phyloP scores from a whole-genome alignment of 768 basidiomycete genomes.

The Trametes cingulata region DNA sequence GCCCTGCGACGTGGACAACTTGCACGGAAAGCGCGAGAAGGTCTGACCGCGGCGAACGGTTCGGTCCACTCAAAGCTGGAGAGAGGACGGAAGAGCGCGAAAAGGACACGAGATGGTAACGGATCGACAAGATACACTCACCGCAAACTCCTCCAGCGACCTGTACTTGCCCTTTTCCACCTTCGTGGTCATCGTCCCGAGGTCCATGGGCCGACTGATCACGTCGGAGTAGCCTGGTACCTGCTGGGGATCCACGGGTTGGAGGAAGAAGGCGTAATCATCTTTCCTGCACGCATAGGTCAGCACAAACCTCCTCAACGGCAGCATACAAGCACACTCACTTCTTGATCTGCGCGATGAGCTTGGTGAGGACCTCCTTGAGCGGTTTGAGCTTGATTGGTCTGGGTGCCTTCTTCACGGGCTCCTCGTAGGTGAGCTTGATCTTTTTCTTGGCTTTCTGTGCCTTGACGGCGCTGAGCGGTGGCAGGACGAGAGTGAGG shows the following conservation, averaged over 20 bases:
- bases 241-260: constrained; percentile 60
- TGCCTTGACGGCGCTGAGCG: constrained; percentile 61
- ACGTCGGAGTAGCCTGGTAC: constrained; percentile 66
- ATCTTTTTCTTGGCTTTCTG: constrained; percentile 45
- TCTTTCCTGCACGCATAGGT: constrained; percentile 59
- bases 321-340: constrained; percentile 35
- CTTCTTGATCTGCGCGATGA: constrained; percentile 78
- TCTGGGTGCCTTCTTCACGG: constrained; percentile 44
- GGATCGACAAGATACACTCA: constrained; percentile 35
- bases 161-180: constrained; percentile 76
- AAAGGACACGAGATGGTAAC: background rate
- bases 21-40: no score
- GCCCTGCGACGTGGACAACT: no score
- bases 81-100: background rate
- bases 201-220: constrained; percentile 88
- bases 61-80: no score
- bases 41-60: no score
- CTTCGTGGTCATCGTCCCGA: constrained; percentile 83
- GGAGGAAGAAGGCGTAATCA: constrained; percentile 81
- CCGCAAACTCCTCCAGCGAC: constrained; percentile 77
- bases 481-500: constrained; percentile 65
- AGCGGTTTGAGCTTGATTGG: constrained; percentile 78
- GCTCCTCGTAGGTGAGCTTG: constrained; percentile 26
- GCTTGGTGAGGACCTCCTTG: constrained; percentile 68
- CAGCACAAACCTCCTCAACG: background rate